A percentile compares a stretch with the other conserved stretches of the same genome.
Conservation (phyloP, 2,329 filamentous ascomycete species). For the Neobulgaria alba region DNA sequence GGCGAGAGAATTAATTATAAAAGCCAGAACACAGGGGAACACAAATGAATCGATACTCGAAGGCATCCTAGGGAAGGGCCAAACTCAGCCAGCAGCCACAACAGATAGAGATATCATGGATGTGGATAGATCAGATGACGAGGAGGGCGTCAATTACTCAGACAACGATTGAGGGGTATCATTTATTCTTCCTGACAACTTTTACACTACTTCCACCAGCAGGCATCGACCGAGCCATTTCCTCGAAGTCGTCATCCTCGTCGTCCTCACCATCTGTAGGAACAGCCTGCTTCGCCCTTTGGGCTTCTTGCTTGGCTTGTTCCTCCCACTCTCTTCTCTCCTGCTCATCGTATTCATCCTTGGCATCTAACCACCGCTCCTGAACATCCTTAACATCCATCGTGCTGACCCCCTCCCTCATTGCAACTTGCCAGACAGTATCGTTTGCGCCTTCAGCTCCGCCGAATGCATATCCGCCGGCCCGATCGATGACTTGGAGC, state of each 20-base stretch:
- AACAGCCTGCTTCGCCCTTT: constrained; percentile 29
- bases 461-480: constrained; percentile 88
- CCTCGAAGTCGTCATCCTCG: constrained; percentile 36
- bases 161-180: constrained; percentile 37
- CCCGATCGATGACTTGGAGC: constrained; percentile 80
- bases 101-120: constrained; percentile 36
- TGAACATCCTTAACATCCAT: constrained; percentile 87
- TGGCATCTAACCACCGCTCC: constrained; percentile 88
- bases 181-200: constrained; percentile 54
- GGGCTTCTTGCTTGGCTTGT: constrained; percentile 48
- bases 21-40: constrained; percentile 44
- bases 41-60: constrained; percentile 30
- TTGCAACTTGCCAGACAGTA: constrained; percentile 93
- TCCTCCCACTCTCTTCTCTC: constrained; percentile 70
- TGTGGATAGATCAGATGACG: constrained; percentile 38
- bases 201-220: constrained; percentile 57
- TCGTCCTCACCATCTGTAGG: constrained; percentile 31
- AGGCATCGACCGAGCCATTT: constrained; percentile 33
- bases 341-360: constrained; percentile 75
- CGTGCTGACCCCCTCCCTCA: constrained; percentile 64
- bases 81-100: constrained; percentile 22
- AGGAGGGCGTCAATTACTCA: constrained; percentile 37
- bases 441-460: constrained; percentile 87
- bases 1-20: constrained; percentile 62
- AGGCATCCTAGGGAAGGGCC: constrained; percentile 32